phyloP scores from a whole-genome alignment of 345 rosid species.

The Microcos paniculata region DNA sequence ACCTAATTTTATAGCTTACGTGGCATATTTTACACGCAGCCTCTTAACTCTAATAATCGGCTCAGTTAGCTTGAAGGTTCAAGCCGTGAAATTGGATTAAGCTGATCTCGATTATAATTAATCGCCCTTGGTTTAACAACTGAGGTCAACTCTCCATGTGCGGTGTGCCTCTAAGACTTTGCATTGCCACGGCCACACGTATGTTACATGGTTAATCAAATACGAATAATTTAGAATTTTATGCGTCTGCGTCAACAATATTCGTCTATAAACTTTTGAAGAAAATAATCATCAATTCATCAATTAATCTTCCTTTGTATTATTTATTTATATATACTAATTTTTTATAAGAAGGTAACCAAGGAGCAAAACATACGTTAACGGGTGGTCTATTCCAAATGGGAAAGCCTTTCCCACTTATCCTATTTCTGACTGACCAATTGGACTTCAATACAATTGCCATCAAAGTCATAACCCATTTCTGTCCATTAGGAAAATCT shows the following conservation, averaged over 20 bases:
- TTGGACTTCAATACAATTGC: not conserved
- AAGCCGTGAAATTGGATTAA: not conserved
- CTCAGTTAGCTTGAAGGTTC: not conserved
- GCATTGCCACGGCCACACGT: not conserved
- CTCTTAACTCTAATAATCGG: not conserved
- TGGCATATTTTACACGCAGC: too few relatives aligned
- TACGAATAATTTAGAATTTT: not conserved
- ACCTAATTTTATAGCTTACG: too few relatives aligned
- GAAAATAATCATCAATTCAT: not conserved
- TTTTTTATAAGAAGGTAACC: not conserved
- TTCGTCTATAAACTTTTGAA: not conserved
- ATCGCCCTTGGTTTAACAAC: not conserved
- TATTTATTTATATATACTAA: not conserved
- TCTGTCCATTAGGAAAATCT: not conserved
- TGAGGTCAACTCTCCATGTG: slow-evolving; percentile 1
- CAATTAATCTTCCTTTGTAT: not conserved
- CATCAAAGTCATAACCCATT: not conserved
- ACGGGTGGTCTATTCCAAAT: not conserved
- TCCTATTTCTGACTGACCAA: not conserved
- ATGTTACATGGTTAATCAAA: too few relatives aligned
- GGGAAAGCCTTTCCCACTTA: not conserved
- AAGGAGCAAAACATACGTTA: not conserved
- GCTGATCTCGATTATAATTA: not conserved
- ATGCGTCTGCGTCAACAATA: not conserved
- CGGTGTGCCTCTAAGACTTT: not conserved